These are phyloP conservation scores for Gossypium aridum DNA, from an alignment of 441 rosid genomes.

Conservation along the genomic window DNA sequence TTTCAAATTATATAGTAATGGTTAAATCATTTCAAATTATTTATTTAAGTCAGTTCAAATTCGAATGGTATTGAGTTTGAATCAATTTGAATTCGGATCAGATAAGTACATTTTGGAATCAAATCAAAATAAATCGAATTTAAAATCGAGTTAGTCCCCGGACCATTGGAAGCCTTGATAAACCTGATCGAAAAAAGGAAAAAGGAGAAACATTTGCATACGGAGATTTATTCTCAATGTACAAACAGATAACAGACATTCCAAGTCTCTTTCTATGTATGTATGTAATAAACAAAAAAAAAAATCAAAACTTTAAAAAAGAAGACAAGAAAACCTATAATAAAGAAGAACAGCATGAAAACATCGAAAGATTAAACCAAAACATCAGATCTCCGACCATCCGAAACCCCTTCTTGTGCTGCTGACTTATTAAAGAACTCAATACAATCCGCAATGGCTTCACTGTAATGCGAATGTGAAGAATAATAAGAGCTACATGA, in stretches of 20 bases:
- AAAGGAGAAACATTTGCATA: not conserved
- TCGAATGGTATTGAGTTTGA: too few relatives aligned
- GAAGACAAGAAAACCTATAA: not conserved
- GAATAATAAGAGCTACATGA: slow-evolving; percentile 91
- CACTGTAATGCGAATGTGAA: slow-evolving; percentile 67
- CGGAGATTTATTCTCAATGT: slow-evolving; percentile 6
- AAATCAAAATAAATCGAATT: too few relatives aligned
- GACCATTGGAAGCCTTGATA: not conserved
- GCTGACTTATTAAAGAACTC: slow-evolving; percentile 91
- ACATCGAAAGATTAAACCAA: slow-evolving; percentile 22
- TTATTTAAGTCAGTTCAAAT: too few relatives aligned
- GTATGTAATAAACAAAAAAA: not conserved
- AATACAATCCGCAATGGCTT: slow-evolving; percentile 87
- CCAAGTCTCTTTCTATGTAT: not conserved
- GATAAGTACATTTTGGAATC: too few relatives aligned
- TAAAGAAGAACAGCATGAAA: not conserved
- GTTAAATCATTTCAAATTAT: too few relatives aligned
- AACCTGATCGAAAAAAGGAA: not conserved
- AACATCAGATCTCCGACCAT: slow-evolving; percentile 39
- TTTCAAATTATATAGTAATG: too few relatives aligned
- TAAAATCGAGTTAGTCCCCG: too few relatives aligned
- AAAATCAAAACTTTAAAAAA: not conserved
- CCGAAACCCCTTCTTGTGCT: slow-evolving; percentile 46
- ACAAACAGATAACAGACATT: slow-evolving; percentile 9
- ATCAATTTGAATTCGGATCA: too few relatives aligned